Evolutionary conservation across 2,329 filamentous ascomycete genomes (phyloP).

Genomic region (Trichoderma hamatum): DNA sequence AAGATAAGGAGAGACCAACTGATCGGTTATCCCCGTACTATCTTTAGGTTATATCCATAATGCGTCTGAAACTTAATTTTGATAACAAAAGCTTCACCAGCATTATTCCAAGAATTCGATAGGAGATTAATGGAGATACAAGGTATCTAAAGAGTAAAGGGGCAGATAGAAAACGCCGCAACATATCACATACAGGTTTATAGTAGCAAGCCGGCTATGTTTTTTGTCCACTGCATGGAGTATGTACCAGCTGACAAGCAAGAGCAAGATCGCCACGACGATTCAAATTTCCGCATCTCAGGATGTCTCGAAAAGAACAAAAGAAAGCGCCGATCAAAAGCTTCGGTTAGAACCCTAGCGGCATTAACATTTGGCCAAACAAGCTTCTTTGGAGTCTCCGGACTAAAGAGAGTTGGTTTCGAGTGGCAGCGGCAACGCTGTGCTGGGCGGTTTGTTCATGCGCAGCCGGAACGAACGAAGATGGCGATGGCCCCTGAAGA

Average conservation of each 20-base stretch:
- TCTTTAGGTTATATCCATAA: not conserved
- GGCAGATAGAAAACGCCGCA: no score
- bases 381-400: constrained; percentile 1
- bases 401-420: not conserved
- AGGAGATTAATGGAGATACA: not conserved
- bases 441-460: not conserved
- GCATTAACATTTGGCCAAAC: constrained; percentile 9
- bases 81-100: not conserved
- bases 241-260: not conserved
- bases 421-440: not conserved
- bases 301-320: constrained; percentile 24
- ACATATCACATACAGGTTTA: no score
- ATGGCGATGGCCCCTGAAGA: constrained; percentile 30
- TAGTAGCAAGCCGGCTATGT: no score
- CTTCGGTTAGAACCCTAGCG: not conserved
- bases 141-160: not conserved
- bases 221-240: not conserved
- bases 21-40: not conserved
- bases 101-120: not conserved
- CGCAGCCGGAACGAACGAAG: not conserved
- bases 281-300: constrained; percentile 36
- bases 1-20: not conserved
- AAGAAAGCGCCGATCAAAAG: not conserved
- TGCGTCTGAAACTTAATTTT: not conserved
- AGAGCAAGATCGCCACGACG: constrained; percentile 33